Evolutionary conservation across 176 grass and related monocot species (phyloP), one percentile per base, ranked within the genome.

Genomic region (Oryza meyeriana): DNA sequence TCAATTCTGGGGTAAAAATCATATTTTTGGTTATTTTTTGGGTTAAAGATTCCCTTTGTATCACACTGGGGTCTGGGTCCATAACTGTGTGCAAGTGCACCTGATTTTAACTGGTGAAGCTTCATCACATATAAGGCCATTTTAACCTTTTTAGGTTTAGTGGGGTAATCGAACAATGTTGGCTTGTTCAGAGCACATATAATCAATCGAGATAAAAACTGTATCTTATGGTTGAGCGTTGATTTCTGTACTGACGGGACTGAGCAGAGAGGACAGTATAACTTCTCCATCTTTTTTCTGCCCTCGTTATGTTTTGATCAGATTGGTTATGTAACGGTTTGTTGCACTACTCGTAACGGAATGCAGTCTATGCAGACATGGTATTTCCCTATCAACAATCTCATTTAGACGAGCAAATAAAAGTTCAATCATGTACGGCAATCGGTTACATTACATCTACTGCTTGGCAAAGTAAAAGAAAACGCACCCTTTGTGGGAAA

Each of bases 381-480:
- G 34, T 39, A 10, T 1, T 17, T 69, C 10, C 35, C 36, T 12
- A 12, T 12, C 11, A 5, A n/a, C 26, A 45, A 17, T 47, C 44
- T 52, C 61, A 30, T 64, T 64, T 50, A 2, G n/a, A 74, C 16
- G 8, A 40, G 36, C 3, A 39, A 20, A 50, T 50, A 3, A 22
- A 48, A 5, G 10, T 75, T 74, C 16, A 2, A 27, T 27, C 2
- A 72, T 27, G 67, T 71, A 44, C 17, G 57, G n/a, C 2, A 47
- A 32, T 22, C 16, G 22, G 45, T 75, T 75, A 55, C 72, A 74
- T 75, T 75, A 55, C 72, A 74, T 32, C 29, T 74, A 17, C 71
- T 3, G 8, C 45, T 33, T 31, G 12, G 29, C 8, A 55, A 12
- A 74, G 5, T 16, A 30, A 24, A 73, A 73, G 26, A 22, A 48